Base-by-base conservation (phyloP, 768 basidiomycete species). In the Chalciporus sphaerocephalus region DNA sequence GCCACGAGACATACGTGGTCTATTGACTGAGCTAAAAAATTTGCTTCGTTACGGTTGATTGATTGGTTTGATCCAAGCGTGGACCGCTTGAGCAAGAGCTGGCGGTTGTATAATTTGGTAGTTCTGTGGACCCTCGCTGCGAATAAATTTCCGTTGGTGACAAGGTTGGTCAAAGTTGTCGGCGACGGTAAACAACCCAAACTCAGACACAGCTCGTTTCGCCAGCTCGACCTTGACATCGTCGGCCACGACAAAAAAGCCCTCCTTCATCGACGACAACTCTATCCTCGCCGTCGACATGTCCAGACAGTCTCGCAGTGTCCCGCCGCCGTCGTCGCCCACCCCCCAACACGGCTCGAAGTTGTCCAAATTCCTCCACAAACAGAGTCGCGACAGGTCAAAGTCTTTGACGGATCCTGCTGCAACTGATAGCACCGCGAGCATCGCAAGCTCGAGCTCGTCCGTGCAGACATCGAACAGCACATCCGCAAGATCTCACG, bases 361-460 rank as follows among this genome's bases (percentile, higher is more conserved):
- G 62, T 67, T 87, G 5, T 72, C 82, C 58, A 84, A 76, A 59
- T 84, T 87, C 56, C 70, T 87, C 8, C 81, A 85, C 58, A 85
- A 83, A 50, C 74, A 78, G 56, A 59, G 64, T 24, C 74, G 83
- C 36, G 83, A 85, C 67, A 70, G 83, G 50, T 76, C 79, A 17
- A 79, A 73, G 66, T 79, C 81, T 18, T 64, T 74, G 60, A 58
- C 64, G 46, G 71, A 73, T 51, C 58, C 71, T 28, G 52, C 56
- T 25, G 60, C 58, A 51, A 68, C 63, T 28, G 61, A 61, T 43
- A 66, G 67, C 44, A 55, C 55, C 33, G 56, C 63, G 52, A 69
- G 66, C 58, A 64, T 67, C 44, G 66, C 65, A 38, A 74, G 72
- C 50, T 72, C 74, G 25, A 65, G 70, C 38, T 74, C 74, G 57